Percentiles rank a stretch among this genome's conserved stretches.
Evolutionary conservation across 139 green algal genomes (phyloP).

Genomic region (Bryopsis sp.): DNA sequence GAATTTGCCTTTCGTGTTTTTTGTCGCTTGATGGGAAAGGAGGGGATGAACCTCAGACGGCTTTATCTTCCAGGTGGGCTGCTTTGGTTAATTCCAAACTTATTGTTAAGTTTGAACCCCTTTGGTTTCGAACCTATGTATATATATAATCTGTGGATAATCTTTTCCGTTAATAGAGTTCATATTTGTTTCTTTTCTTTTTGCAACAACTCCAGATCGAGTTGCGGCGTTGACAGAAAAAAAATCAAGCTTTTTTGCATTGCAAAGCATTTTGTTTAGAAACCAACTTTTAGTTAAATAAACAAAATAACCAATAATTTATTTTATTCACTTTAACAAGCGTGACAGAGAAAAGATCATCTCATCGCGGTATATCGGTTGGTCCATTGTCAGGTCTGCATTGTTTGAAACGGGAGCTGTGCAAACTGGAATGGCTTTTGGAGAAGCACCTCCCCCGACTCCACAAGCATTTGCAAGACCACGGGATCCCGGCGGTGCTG

Average conservation of each 20-base stretch:
- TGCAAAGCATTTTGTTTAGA: too few species aligned
- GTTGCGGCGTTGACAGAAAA: too few species aligned
- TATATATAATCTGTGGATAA: too few species aligned
- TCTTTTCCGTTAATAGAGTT: background rate
- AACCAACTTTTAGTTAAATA: constrained; percentile 4
- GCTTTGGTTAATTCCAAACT: too few species aligned
- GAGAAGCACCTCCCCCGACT: constrained; percentile 19
- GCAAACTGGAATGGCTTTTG: constrained; percentile 30
- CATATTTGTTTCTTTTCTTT: too few species aligned
- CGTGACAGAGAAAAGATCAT: too few species aligned
- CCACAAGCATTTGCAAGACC: constrained; percentile 35
- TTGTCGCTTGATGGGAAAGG: constrained; percentile 46
- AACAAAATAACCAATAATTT: too few species aligned
- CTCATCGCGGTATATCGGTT: too few species aligned
- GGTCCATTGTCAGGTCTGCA: constrained; percentile 17
- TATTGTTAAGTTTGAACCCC: too few species aligned
- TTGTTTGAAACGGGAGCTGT: constrained; percentile 21
- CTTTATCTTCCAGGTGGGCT: constrained; percentile 63
- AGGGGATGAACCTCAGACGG: constrained; percentile 57
- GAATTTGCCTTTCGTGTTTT: constrained; percentile 78
- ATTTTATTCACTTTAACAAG: too few species aligned
- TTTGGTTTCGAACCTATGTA: too few species aligned
- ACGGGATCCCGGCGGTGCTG: constrained; percentile 51
- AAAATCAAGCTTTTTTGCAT: too few species aligned
- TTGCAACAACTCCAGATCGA: background rate